Conservation (phyloP, 2,329 filamentous ascomycete genomes). For the Achaetomium macrosporum region DNA sequence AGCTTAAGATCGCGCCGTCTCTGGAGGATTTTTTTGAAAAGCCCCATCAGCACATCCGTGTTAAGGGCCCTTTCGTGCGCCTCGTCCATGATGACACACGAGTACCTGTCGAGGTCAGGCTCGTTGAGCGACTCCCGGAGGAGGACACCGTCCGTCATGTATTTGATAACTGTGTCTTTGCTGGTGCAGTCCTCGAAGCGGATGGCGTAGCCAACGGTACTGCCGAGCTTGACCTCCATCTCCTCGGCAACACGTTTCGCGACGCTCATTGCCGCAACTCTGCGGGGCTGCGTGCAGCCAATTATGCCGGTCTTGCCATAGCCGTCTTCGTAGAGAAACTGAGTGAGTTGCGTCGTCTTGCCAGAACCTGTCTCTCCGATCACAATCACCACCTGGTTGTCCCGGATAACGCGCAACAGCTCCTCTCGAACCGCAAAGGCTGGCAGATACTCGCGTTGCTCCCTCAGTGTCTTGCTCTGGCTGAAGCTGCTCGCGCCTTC, state of each 20-base stretch:
- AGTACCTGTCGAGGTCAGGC: conserved; percentile 89
- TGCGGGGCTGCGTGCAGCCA: conserved; percentile 89
- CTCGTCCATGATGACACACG: conserved; percentile 99
- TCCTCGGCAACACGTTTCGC: conserved; percentile 97
- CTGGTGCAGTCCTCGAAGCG: conserved; percentile 98
- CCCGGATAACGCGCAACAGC: conserved; percentile 80
- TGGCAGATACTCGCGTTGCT: conserved; percentile 88
- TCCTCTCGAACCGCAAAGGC: conserved; percentile 97
- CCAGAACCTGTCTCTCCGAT: conserved; percentile 96
- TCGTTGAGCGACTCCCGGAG: conserved; percentile 90
- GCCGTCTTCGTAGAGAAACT: conserved; percentile 93
- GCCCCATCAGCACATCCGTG: conserved; percentile 92
- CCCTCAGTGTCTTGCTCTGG: conserved; percentile 79
- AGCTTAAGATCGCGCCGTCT: conserved; percentile 86
- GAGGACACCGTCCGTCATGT: conserved; percentile 97
- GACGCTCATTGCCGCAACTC: conserved; percentile 98
- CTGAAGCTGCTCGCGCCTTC: conserved; percentile 88
- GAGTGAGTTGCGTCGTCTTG: conserved; percentile 95
- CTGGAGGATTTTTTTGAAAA: conserved; percentile 95
- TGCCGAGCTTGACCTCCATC: conserved; percentile 89
- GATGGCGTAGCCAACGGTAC: conserved; percentile 90
- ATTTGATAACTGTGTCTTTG: conserved; percentile 93
- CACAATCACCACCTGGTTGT: conserved; percentile 96
- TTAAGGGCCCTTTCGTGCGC: conserved; percentile 95
- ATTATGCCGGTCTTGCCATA: conserved; percentile 86